phyloP scores from a whole-genome alignment of 2,329 filamentous ascomycete species.

The Penicillium sp. region DNA sequence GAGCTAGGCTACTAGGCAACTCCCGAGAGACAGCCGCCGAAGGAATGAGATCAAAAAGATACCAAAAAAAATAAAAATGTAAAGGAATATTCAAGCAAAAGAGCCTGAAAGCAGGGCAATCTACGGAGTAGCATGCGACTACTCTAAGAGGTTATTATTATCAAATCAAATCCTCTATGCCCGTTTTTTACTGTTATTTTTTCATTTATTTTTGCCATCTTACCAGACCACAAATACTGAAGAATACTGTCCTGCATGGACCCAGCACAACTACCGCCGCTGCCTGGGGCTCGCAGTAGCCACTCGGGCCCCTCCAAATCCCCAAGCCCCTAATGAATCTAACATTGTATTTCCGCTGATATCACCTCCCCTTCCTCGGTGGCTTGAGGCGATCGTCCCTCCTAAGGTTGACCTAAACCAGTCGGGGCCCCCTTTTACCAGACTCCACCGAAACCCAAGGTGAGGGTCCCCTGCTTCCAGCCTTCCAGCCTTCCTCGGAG shows the following conservation, averaged over 20 bases:
- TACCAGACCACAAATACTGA: too few species aligned
- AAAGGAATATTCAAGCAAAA: too few species aligned
- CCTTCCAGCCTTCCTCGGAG: background rate
- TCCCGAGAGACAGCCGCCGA: too few species aligned
- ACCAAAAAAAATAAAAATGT: too few species aligned
- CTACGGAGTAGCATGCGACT: too few species aligned
- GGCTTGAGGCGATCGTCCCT: conserved; percentile 20
- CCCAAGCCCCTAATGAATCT: conserved; percentile 10
- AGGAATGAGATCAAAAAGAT: too few species aligned
- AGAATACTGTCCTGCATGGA: conserved; percentile 3
- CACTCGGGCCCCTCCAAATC: background rate
- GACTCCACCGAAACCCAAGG: conserved; percentile 14
- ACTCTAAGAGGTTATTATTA: too few species aligned
- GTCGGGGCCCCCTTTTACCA: background rate
- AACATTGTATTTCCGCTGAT: conserved; percentile 8
- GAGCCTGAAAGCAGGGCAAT: too few species aligned
- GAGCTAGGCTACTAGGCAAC: too few species aligned
- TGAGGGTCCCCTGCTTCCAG: conserved; percentile 3
- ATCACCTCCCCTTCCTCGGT: conserved; percentile 4
- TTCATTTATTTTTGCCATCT: background rate
- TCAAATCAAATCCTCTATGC: background rate
- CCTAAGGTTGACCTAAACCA: background rate
- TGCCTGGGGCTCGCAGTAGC: conserved; percentile 8
- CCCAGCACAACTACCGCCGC: background rate
- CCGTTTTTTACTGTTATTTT: background rate